Conservation (phyloP, 2,329 filamentous ascomycete species). For the Paracamarosporium sp. region DNA sequence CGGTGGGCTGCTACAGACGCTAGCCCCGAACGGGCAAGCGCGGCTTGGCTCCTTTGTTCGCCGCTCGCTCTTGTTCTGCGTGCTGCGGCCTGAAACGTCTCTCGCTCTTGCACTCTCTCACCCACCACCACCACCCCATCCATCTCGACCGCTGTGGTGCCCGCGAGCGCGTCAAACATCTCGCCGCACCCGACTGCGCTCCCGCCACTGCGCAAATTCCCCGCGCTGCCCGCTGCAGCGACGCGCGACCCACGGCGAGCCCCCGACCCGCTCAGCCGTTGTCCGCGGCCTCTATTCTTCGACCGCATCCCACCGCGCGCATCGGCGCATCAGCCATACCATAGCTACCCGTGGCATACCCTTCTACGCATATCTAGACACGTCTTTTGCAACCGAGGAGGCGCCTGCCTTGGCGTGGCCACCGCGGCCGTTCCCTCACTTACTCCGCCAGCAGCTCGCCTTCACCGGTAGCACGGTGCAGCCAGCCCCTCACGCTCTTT, state of each 20-base stretch:
- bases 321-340: slow-evolving; percentile 35
- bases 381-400: slow-evolving; percentile 26
- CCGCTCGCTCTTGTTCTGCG: slow-evolving; percentile 5
- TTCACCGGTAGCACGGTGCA: slow-evolving; percentile 23
- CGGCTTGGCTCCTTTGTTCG: slow-evolving; percentile 8
- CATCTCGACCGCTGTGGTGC: slow-evolving; percentile 38
- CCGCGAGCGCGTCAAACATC: slow-evolving; percentile 42
- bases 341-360: slow-evolving; percentile 20
- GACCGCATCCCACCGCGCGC: slow-evolving; percentile 39
- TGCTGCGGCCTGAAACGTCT: slow-evolving; percentile 3
- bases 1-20: neutral
- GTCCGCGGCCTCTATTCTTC: slow-evolving; percentile 31
- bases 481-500: neutral
- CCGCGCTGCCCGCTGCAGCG: slow-evolving; percentile 30
- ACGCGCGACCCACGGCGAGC: slow-evolving; percentile 36
- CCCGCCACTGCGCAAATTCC: slow-evolving; percentile 28
- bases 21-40: neutral
- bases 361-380: slow-evolving; percentile 25
- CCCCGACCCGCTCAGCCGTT: slow-evolving; percentile 39
- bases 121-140: slow-evolving; percentile 38
- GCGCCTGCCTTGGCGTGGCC: slow-evolving; percentile 35
- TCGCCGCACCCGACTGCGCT: slow-evolving; percentile 31
- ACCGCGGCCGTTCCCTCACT: slow-evolving; percentile 27
- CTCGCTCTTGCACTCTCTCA: slow-evolving; percentile 27
- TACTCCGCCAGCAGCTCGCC: slow-evolving; percentile 9